Evolutionary conservation across 2,329 filamentous ascomycete species (phyloP).

Genomic region (Lanzia echinophila): DNA sequence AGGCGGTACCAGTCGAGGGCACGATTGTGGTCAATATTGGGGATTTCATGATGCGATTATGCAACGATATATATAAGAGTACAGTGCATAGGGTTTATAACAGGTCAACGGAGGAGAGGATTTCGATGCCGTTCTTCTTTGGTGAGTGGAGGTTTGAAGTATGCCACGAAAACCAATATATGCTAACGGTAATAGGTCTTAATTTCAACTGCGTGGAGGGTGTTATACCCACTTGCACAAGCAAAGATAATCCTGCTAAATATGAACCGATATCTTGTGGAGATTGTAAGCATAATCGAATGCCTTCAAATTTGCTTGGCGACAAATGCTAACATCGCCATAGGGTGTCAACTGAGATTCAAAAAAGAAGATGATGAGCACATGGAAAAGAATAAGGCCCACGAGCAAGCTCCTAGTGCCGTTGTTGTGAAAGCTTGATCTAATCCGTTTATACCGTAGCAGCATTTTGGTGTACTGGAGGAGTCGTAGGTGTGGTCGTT

Average conservation of each 20-base stretch:
- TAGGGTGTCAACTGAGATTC: slow-evolving; percentile 30
- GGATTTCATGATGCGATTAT: slow-evolving; percentile 45
- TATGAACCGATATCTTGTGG: slow-evolving; percentile 47
- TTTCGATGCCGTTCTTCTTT: slow-evolving; percentile 52
- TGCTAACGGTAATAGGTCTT: slow-evolving; percentile 31
- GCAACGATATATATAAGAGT: slow-evolving; percentile 43
- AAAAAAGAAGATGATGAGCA: slow-evolving; percentile 23
- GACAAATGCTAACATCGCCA: slow-evolving; percentile 3
- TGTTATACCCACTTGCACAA: slow-evolving; percentile 42
- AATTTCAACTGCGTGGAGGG: slow-evolving; percentile 45
- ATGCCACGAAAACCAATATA: not conserved
- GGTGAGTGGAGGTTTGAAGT: slow-evolving; percentile 27
- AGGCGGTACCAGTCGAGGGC: slow-evolving; percentile 37
- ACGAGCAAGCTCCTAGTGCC: slow-evolving; percentile 24
- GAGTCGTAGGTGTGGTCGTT: not conserved
- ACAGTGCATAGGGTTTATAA: slow-evolving; percentile 47
- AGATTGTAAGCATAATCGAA: slow-evolving; percentile 31
- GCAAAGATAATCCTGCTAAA: slow-evolving; percentile 39
- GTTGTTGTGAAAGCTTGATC: slow-evolving; percentile 19
- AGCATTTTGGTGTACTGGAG: not conserved
- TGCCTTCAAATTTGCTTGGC: too few relatives aligned
- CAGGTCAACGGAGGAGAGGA: slow-evolving; percentile 35
- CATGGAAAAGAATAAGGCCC: slow-evolving; percentile 17
- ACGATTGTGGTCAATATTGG: slow-evolving; percentile 47
- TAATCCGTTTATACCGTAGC: not conserved